Conservation (phyloP, 805 yeast genomes). For the Cyberlindnera americana region DNA sequence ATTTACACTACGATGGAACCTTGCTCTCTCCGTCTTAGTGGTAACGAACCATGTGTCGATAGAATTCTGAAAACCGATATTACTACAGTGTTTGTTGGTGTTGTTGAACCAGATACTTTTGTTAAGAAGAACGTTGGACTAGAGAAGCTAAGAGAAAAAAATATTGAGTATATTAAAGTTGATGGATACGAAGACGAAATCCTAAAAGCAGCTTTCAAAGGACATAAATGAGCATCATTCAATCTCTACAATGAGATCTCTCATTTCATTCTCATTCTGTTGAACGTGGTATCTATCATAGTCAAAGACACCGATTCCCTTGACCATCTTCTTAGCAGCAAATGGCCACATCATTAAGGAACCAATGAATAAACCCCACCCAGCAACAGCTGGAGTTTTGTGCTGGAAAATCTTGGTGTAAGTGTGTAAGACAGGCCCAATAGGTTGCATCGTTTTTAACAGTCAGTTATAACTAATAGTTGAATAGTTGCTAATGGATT, state of each 20-base stretch:
- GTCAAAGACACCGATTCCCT: constrained; percentile 2
- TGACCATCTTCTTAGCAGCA: constrained; percentile 3
- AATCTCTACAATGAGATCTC: constrained; percentile 1
- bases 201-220: constrained; percentile 65
- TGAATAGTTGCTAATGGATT: too few species aligned
- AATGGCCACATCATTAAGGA: constrained; percentile 5
- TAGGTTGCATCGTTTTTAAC: constrained; percentile 1
- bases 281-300: constrained; percentile 1
- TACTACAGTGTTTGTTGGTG: constrained; percentile 84
- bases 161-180: constrained; percentile 70
- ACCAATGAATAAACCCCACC: constrained; percentile 4
- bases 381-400: constrained; percentile 2
- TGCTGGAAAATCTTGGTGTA: constrained; percentile 6
- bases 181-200: constrained; percentile 80
- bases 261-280: neutral
- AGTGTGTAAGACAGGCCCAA: neutral
- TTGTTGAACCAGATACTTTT: constrained; percentile 85
- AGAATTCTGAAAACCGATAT: constrained; percentile 61
- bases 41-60: constrained; percentile 84
- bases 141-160: constrained; percentile 47
- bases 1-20: constrained; percentile 98
- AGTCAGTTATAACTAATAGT: too few species aligned
- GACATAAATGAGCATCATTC: constrained; percentile 35
- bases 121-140: constrained; percentile 72
- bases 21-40: constrained; percentile 83